Percentiles rank a stretch among this genome's conserved stretches.
Conservation (phyloP, 2,329 filamentous ascomycete species). For the Aspergillus spinulosporus region DNA sequence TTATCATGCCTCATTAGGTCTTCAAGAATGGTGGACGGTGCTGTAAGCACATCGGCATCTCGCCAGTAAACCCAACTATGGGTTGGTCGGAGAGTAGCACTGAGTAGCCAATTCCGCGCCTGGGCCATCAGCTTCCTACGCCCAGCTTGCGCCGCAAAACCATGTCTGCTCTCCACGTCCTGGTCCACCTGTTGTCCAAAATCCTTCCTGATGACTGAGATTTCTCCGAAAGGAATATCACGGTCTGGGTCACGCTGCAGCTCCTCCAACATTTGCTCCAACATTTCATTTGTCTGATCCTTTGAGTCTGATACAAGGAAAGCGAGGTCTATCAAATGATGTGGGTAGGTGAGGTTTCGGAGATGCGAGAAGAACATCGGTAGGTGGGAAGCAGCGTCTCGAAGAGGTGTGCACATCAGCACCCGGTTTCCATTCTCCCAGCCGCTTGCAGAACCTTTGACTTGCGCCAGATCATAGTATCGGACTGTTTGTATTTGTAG, state of each 20-base stretch:
- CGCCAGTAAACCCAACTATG: slow-evolving; percentile 99
- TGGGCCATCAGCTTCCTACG: slow-evolving; percentile 97
- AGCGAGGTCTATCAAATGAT: slow-evolving; percentile 92
- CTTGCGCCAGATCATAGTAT: slow-evolving; percentile 92
- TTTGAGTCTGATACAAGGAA: slow-evolving; percentile 98
- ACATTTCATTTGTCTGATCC: slow-evolving; percentile 76
- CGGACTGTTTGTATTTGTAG: slow-evolving; percentile 89
- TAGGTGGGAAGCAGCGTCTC: slow-evolving; percentile 88
- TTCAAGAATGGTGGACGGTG: slow-evolving; percentile 92
- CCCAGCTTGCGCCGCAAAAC: slow-evolving; percentile 92
- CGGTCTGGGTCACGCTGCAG: slow-evolving; percentile 79
- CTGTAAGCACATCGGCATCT: slow-evolving; percentile 97
- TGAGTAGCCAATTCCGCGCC: slow-evolving; percentile 94
- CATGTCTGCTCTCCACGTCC: slow-evolving; percentile 95
- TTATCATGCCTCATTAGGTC: slow-evolving; percentile 99
- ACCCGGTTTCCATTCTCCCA: slow-evolving; percentile 98
- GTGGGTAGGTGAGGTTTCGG: slow-evolving; percentile 93
- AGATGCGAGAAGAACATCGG: slow-evolving; percentile 99
- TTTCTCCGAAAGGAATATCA: slow-evolving; percentile 85
- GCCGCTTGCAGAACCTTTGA: slow-evolving; percentile 84
- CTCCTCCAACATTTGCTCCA: slow-evolving; percentile 72
- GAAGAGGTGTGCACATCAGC: slow-evolving; percentile 86
- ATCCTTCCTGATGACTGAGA: slow-evolving; percentile 97
- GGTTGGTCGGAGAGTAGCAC: slow-evolving; percentile 86
- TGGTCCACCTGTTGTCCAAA: slow-evolving; percentile 98